A percentile compares a stretch with the other conserved stretches of the same genome.
Evolutionary conservation across 2,329 filamentous ascomycete genomes (phyloP).

Genomic region (Macroventuria anomochaeta): DNA sequence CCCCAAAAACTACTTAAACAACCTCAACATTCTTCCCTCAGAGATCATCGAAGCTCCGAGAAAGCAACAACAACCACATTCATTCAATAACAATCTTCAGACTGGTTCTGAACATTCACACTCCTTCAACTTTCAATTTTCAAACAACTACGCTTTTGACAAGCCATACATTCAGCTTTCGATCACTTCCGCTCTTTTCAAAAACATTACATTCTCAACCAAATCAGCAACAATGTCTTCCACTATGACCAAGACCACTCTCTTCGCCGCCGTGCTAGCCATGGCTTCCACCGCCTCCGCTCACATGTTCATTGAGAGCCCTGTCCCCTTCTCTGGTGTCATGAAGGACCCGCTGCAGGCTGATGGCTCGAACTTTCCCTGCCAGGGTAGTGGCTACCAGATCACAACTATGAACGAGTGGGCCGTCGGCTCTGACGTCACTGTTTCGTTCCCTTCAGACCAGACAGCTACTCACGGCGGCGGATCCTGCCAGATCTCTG

Average conservation of each 20-base stretch:
- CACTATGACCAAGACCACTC: conserved; percentile 16
- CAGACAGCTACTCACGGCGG: conserved; percentile 85
- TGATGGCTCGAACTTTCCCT: conserved; percentile 75
- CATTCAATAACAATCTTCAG: conserved; percentile 16
- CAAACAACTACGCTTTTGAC: conserved; percentile 8
- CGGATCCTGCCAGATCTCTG: conserved; percentile 85
- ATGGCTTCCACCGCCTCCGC: conserved; percentile 66
- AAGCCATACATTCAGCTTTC: conserved; percentile 11
- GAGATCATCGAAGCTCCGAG: conserved; percentile 20
- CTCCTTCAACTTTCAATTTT: conserved; percentile 16
- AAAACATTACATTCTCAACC: conserved; percentile 6
- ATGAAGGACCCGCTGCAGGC: conserved; percentile 62
- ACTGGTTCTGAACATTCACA: conserved; percentile 21
- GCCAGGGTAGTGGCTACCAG: conserved; percentile 64
- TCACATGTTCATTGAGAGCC: conserved; percentile 77
- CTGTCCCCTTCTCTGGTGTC: conserved; percentile 65
- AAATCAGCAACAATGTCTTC: conserved; percentile 17
- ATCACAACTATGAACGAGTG: conserved; percentile 65
- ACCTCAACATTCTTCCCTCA: conserved; percentile 13
- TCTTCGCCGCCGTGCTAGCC: conserved; percentile 35
- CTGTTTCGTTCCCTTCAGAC: conserved; percentile 63
- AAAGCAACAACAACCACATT: conserved; percentile 16
- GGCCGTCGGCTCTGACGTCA: conserved; percentile 65
- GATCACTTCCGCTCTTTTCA: conserved; percentile 16
- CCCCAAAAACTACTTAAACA: conserved; percentile 19